Evolutionary conservation across 176 grass and related monocot genomes (phyloP).

Genomic region (Phoenix roebelenii): DNA sequence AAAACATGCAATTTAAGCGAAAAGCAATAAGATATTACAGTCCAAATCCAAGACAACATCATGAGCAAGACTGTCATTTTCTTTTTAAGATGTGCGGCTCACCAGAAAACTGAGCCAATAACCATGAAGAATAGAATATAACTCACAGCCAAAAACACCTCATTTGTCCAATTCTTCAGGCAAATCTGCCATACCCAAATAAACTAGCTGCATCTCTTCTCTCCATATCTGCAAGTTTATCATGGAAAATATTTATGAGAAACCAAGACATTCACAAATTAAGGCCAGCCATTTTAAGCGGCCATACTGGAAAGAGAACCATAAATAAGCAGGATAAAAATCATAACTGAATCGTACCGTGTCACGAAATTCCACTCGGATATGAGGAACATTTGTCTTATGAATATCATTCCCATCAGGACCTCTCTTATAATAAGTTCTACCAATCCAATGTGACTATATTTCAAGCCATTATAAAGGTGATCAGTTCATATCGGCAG

Average conservation of each 20-base stretch:
- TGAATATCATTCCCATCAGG: slow-evolving; percentile 80
- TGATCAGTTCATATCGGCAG: too few species aligned
- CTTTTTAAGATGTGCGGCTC: background rate
- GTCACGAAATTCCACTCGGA: slow-evolving; percentile 79
- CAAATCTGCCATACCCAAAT: slow-evolving; percentile 42
- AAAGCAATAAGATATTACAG: too few species aligned
- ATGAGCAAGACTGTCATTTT: too few species aligned
- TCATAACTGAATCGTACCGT: slow-evolving; percentile 26
- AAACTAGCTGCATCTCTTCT: slow-evolving; percentile 76
- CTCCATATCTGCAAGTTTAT: slow-evolving; percentile 64
- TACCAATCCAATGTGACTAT: slow-evolving; percentile 88
- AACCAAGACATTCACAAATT: too few species aligned
- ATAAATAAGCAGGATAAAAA: too few species aligned
- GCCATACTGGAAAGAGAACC: too few species aligned
- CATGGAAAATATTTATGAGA: background rate
- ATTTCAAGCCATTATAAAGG: too few species aligned
- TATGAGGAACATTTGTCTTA: slow-evolving; percentile 89
- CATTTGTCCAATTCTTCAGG: slow-evolving; percentile 62
- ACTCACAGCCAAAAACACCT: slow-evolving; percentile 1
- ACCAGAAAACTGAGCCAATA: background rate
- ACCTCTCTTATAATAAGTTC: slow-evolving; percentile 72
- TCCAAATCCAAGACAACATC: too few species aligned
- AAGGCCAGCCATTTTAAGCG: too few species aligned
- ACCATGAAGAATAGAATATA: too few species aligned
- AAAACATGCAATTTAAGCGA: too few species aligned